Evolutionary conservation across 148 eudicot genomes (phyloP).

Genomic region (Simmondsia chinensis): DNA sequence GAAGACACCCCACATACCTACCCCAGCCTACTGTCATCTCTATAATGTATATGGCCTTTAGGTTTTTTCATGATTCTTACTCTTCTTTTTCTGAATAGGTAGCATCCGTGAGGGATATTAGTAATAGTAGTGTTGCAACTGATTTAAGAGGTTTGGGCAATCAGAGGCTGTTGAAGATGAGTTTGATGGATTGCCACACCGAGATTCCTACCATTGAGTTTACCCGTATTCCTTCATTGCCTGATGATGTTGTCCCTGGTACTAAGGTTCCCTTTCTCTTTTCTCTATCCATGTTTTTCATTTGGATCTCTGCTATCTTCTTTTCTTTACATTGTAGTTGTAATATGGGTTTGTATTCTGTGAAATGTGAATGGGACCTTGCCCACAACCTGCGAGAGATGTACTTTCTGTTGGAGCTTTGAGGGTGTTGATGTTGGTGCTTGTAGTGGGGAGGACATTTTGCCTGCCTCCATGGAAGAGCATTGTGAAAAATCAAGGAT

Average conservation of each 20-base stretch:
- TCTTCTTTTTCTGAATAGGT: slow-evolving; percentile 27
- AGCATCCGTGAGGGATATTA: slow-evolving; percentile 63
- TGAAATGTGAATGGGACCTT: not conserved
- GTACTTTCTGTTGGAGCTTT: not conserved
- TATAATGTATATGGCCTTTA: not conserved
- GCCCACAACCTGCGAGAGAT: not conserved
- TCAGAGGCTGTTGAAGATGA: slow-evolving; percentile 54
- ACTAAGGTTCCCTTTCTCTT: slow-evolving; percentile 53
- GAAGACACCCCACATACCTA: no score
- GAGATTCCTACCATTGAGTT: slow-evolving; percentile 77
- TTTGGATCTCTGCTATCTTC: not conserved
- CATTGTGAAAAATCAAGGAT: no score
- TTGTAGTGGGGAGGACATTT: no score
- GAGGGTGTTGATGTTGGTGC: no score
- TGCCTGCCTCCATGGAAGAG: no score
- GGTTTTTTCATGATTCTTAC: not conserved
- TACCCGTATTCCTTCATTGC: slow-evolving; percentile 47
- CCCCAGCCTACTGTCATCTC: no score
- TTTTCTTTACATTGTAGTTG: not conserved
- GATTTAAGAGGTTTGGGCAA: slow-evolving; percentile 35
- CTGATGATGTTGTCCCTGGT: slow-evolving; percentile 73
- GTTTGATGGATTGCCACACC: slow-evolving; percentile 76
- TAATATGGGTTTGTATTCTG: not conserved
- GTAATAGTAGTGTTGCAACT: slow-evolving; percentile 45
- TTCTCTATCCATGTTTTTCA: not conserved